Base-by-base conservation (phyloP, 495 filamentous ascomycete species). In the Lentithecium fluviatile region DNA sequence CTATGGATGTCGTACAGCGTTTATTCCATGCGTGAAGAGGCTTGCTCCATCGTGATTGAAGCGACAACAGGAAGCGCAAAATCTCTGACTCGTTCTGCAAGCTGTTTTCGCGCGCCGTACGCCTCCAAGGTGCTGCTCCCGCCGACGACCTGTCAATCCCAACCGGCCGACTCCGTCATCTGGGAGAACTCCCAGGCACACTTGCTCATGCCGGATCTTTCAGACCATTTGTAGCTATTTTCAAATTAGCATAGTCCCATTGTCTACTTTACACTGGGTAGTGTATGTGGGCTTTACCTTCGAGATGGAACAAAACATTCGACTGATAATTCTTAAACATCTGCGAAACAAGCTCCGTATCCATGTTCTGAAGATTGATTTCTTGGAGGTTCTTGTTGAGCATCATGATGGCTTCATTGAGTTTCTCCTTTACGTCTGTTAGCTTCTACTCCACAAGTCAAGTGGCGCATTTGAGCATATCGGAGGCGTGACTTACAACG, bases 291-390 rank as follows among this genome's bases (percentile, higher is more conserved):
- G 11, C 7, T 34, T 54, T 79, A 95, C 94, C 94, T 84, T 97
- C 95, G 25, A 98, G 79, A 69, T 98, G 94, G 71, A 98, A 98
- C 1, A 97, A 79, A 13, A 98, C 94, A 69, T 97, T 98, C 3
- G 90, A 95, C 73, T 96, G 91, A 72, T 98, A 98, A 75, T 97
- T 98, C 80, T 97, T 96, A 79, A 97, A 98, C 94, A 98, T 98
- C 74, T 97, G 94, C 7, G 94, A 91, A 2, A 97, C 94, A 8
- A 97, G 80, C 76, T 97, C 94, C 5, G 96, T 89, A 71, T 97
- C 93, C 91, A 97, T 96, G 68, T 97, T 98, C 65, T 95, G 88
- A 36, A 95, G 86, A 71, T 97, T 97, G 82, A 97, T 95, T 66
- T 97, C 91, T 90, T 96, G 63, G 4, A 98, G 85, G 40, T 82